Evolutionary conservation across 768 basidiomycete species (phyloP).

Genomic region (Mrakia frigida): DNA sequence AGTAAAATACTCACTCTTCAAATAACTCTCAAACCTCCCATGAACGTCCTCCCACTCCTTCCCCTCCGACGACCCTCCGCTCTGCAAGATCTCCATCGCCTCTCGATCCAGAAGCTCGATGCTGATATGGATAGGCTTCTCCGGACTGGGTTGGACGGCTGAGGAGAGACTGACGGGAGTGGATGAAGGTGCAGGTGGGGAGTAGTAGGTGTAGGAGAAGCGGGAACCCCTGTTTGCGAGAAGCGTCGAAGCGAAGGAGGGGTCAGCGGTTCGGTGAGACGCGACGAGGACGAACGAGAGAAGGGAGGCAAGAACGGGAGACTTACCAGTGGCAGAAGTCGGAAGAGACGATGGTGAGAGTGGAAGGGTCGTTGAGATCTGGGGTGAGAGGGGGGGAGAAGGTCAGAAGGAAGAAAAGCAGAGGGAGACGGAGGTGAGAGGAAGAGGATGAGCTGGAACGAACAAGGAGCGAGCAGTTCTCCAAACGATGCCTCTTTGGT

Average conservation of each 20-base stretch:
- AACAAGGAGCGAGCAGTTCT: constrained; percentile 63
- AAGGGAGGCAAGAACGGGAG: neutral
- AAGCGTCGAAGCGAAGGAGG: neutral
- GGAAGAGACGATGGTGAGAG: constrained; percentile 83
- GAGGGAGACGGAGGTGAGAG: neutral
- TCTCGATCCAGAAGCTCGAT: constrained; percentile 80
- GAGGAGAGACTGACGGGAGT: constrained; percentile 40
- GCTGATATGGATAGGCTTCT: constrained; percentile 67
- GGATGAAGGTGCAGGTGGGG: constrained; percentile 56
- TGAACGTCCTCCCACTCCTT: constrained; percentile 20
- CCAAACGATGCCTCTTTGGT: constrained; percentile 62
- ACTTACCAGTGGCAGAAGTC: constrained; percentile 97
- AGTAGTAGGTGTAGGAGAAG: constrained; percentile 84
- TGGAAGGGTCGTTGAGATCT: constrained; percentile 65
- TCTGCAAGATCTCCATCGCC: constrained; percentile 57
- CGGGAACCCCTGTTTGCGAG: constrained; percentile 61
- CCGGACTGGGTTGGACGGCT: constrained; percentile 34
- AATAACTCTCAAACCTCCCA: constrained; percentile 40
- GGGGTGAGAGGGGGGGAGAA: neutral
- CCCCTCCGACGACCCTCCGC: constrained; percentile 34
- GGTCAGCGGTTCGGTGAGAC: neutral
- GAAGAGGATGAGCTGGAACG: neutral
- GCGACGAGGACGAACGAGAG: neutral
- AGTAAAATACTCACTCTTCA: constrained; percentile 35
- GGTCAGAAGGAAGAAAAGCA: neutral